Evolutionary conservation across 106 monocot genomes (phyloP).

Genomic region (Dendrobium officinale): DNA sequence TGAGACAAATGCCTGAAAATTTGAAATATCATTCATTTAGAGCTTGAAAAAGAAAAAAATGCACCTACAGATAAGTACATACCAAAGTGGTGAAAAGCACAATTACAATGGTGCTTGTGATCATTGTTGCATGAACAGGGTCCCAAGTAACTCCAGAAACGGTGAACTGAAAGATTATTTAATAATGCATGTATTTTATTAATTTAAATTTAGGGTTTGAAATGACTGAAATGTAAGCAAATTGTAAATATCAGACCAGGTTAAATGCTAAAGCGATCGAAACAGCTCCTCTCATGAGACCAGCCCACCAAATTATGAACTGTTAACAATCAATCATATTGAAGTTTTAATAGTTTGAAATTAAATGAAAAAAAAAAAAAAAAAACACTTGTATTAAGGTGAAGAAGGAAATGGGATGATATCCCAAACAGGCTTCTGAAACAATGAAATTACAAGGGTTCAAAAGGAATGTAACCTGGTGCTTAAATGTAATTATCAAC

Average conservation of each 20-base stretch:
- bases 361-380: background rate
- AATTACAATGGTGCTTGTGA: slow-evolving; percentile 75
- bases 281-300: slow-evolving; percentile 90
- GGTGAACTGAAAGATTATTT: slow-evolving; percentile 45
- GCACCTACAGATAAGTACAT: background rate
- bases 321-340: slow-evolving; percentile 8
- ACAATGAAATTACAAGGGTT: background rate
- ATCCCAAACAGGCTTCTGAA: no score
- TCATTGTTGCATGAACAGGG: slow-evolving; percentile 75
- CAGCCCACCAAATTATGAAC: slow-evolving; percentile 94
- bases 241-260: slow-evolving; percentile 29
- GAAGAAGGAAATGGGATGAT: background rate
- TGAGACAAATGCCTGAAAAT: no score
- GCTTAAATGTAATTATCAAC: slow-evolving; percentile 49
- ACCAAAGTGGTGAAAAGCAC: slow-evolving; percentile 91
- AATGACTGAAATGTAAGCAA: background rate
- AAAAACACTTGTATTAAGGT: background rate
- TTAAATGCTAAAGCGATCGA: slow-evolving; percentile 80
- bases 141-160: slow-evolving; percentile 63
- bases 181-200: background rate
- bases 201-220: no score
- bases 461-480: slow-evolving; percentile 44
- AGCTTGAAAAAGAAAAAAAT: no score
- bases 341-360: background rate
- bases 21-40: no score